A percentile compares a stretch with the other conserved stretches of the same genome.
Conservation (phyloP, 495 filamentous ascomycete species). For the Xylaria telfairii region DNA sequence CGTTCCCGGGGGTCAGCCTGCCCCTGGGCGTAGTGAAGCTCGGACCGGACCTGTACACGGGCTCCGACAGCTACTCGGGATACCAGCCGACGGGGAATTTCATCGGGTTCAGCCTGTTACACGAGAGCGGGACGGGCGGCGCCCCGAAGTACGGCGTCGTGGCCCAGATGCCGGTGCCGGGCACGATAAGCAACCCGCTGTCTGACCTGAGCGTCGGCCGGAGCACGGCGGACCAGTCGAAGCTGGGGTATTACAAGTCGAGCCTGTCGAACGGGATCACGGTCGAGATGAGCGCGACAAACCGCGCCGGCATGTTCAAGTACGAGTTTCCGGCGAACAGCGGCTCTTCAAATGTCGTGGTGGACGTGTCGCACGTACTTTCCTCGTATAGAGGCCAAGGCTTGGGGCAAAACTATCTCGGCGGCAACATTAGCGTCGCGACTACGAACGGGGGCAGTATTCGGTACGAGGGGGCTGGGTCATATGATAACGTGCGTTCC, state of each 20-base stretch:
- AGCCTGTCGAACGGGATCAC: conserved; percentile 57
- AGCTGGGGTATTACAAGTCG: conserved; percentile 71
- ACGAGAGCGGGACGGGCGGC: conserved; percentile 76
- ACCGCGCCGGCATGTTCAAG: conserved; percentile 67
- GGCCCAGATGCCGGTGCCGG: conserved; percentile 65
- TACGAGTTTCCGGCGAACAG: conserved; percentile 61
- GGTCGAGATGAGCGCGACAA: conserved; percentile 65
- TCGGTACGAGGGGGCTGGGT: conserved; percentile 68
- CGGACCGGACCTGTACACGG: conserved; percentile 66
- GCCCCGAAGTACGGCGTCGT: conserved; percentile 79
- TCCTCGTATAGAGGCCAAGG: conserved; percentile 65
- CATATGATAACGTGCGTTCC: conserved; percentile 65
- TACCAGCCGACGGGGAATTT: conserved; percentile 65
- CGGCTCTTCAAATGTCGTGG: conserved; percentile 59
- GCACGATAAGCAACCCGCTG: conserved; percentile 64
- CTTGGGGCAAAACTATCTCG: conserved; percentile 68
- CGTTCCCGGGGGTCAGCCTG: conserved; percentile 68
- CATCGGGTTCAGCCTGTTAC: conserved; percentile 74
- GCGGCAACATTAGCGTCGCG: conserved; percentile 63
- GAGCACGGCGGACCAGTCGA: conserved; percentile 55
- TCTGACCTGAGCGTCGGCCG: conserved; percentile 60
- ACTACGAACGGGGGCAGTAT: conserved; percentile 35
- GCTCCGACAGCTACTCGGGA: conserved; percentile 70
- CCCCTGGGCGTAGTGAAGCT: conserved; percentile 77
- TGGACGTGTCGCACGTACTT: conserved; percentile 76